A percentile compares a stretch with the other conserved stretches of the same genome.
These are phyloP conservation scores for Aureoboletus auriporus DNA, from an alignment of 768 basidiomycete species.

Conservation along the genomic window DNA sequence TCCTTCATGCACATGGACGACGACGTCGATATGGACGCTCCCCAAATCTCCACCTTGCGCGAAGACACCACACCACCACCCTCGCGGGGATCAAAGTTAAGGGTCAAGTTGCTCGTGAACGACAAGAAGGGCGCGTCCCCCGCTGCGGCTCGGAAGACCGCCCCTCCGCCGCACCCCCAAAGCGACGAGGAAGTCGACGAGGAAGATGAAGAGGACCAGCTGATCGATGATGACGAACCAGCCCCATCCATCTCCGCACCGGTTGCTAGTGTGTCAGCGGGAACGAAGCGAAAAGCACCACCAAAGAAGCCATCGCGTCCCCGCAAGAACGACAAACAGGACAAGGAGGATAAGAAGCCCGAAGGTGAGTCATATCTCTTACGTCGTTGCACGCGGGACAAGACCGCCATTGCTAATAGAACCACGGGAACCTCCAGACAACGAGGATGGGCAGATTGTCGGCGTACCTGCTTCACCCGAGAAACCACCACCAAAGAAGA, in stretches of 20 bases:
- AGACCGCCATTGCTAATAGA: constrained; percentile 17
- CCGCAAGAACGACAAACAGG: constrained; percentile 49
- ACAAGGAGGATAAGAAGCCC: constrained; percentile 43
- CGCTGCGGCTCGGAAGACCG: constrained; percentile 16
- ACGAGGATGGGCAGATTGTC: constrained; percentile 17
- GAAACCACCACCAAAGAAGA: constrained; percentile 46
- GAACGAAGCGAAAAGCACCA: constrained; percentile 48
- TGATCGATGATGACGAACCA: constrained; percentile 64
- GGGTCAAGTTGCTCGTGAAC: constrained; percentile 49
- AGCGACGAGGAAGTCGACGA: constrained; percentile 54
- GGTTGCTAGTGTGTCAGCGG: constrained; percentile 28
- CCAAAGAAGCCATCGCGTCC: constrained; percentile 47
- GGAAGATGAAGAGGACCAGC: constrained; percentile 73
- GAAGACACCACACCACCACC: constrained; percentile 75
- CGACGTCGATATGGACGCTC: constrained; percentile 70
- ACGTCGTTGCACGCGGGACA: constrained; percentile 10
- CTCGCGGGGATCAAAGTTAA: constrained; percentile 35
- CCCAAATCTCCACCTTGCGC: constrained; percentile 73
- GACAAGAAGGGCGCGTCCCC: constrained; percentile 37
- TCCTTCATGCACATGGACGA: constrained; percentile 38
- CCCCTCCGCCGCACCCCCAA: constrained; percentile 16
- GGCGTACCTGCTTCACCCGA: constrained; percentile 22
- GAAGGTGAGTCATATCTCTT: constrained; percentile 35
- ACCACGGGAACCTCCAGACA: constrained; percentile 28
- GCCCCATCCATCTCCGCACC: constrained; percentile 27